Base-by-base conservation (phyloP, 306 rosid species). In the Gynostemma pentaphyllum region DNA sequence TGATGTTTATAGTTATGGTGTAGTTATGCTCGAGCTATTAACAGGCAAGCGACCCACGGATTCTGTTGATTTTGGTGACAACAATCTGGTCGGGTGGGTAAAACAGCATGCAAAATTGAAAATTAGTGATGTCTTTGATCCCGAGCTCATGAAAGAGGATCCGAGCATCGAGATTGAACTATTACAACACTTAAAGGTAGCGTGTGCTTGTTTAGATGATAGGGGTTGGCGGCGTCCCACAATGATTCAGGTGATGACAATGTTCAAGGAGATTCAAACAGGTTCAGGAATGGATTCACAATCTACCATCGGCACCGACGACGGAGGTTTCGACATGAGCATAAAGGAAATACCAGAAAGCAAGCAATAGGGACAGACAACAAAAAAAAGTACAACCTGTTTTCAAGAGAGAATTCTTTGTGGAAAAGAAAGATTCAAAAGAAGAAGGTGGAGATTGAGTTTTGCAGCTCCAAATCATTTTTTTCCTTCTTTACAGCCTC, bases 61-160 rank as follows among this genome's bases (percentile, higher is more conserved):
- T 34, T 94, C 99, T 3, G 76, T 80, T 2, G 99, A 94, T 75
- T 94, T 88, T 41, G 99, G 99, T 3, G 99, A 94, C 53, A 94
- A 88, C 73, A 94, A 94, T 75, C 99, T 94, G 5, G 99, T 94
- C 27, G 99, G 97, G 10, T 94, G 99, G 99, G 99, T 94, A 45
- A 94, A 84, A 67, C 96, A 88, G 39, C 99, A 94, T 62, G 95
- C 92, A 1, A 94, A 86, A 24, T 48, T 86, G 72, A 87, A 75
- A 71, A 76, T 84, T 69, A 79, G 79, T 39, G 87, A 94, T 70
- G 95, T 88, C 13, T 94, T 88, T 16, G 97, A 94, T 53, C 88
- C 74, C 0, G 95, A 81, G 70, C 88, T 94, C 44, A 76, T 94
- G 90, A 79, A 81, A 68, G 99, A 94, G 77, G 99, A 88, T 24